Evolutionary conservation across 257 asterid species (phyloP), one percentile per base, ranked within the genome.

Genomic region (Ligustrum vulgare): DNA sequence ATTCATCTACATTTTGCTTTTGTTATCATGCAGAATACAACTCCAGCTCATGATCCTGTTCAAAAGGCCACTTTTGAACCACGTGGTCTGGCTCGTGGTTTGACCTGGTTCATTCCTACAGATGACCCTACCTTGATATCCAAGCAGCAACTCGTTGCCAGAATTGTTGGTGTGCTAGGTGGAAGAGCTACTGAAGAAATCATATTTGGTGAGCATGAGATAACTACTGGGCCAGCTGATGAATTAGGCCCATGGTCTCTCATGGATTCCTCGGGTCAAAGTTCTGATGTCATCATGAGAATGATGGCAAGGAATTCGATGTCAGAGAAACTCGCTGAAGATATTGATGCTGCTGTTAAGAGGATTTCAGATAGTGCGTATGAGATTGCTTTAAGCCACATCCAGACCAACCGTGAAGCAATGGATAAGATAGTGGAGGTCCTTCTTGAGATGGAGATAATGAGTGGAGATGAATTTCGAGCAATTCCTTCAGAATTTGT

Each of bases 121-220:
- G 99, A 94, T 72, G 99, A 94, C 75, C 99, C 98, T 4, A 94
- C 81, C 96, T 92, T 81, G 92, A 45, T 45, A 45, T 45, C 54
- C 1, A 45, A 45, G 54, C 54, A 3, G 54, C 54, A 45, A 13
- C n/a, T 94, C 63, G 92, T 87, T 74, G 99, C 98, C 34, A 84
- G 99, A 86, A 88, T 94, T 74, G 99, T 94, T 69, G 99, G 98
- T 49, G 99, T 97, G 56, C 98, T 94, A 51, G 62, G 62, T 58
- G 99, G 99, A 82, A 86, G 99, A 84, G 99, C 99, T 81, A 96
- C 99, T 1, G 99, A 94, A 81, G 98, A 89, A 86, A 79, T 94
- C 79, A 91, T 92, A 78, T 94, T 94, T 78, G 98, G 99, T 23
- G 97, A 87, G 84, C 85, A 97, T 5, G 99, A 92, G 88, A 93